Base-by-base conservation (phyloP, 2,329 filamentous ascomycete species). In the Colletotrichum spaethianum region DNA sequence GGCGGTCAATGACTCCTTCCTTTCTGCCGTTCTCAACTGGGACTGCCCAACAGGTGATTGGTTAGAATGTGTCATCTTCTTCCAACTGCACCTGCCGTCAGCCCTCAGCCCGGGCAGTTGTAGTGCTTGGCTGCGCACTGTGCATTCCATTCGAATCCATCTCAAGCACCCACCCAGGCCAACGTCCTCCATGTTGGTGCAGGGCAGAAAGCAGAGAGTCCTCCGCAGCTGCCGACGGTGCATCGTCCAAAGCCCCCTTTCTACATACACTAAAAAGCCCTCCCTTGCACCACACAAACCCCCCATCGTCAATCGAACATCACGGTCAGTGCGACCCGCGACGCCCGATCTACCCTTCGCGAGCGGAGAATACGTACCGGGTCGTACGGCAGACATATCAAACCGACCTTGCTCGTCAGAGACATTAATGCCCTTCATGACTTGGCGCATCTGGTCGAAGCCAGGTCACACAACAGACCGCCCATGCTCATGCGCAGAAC, bases 391-490 rank as follows among this genome's bases (percentile, higher is more conserved):
- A 42, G 42, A 48, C 31, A n/a, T 12, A 46, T 4, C 12, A 6
- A 46, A 6, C 57, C 14, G 26, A 18, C 40, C 18, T 12, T 14
- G 26, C 38, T 42, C 61, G 16, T 63, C 31, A 52, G 26, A 42
- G 18, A 28, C 26, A 20, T 40, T n/a, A 44, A 52, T 31, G 48
- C 61, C 20, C 23, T 42, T 18, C 61, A 16, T 63, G 53, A 40
- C 50, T 61, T 44, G 55, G 46, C 38, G 23, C 67, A 33, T 42
- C 63, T 33, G 40, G 7, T 31, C 33, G 14, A 52, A 31, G 31
- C 46, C 55, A 28, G 44, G 56, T 71, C 44, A 61, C 67, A 61
- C 63, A 48, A 31, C 67, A 67, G 67, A 20, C 44, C 42, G 53
- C 50, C 50, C 50, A 61, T 42, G 50, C 63, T 46, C 33, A 36